Percentiles rank a stretch among this genome's conserved stretches.
Evolutionary conservation across 768 basidiomycete species (phyloP).

Genomic region (Trametes coccinea): DNA sequence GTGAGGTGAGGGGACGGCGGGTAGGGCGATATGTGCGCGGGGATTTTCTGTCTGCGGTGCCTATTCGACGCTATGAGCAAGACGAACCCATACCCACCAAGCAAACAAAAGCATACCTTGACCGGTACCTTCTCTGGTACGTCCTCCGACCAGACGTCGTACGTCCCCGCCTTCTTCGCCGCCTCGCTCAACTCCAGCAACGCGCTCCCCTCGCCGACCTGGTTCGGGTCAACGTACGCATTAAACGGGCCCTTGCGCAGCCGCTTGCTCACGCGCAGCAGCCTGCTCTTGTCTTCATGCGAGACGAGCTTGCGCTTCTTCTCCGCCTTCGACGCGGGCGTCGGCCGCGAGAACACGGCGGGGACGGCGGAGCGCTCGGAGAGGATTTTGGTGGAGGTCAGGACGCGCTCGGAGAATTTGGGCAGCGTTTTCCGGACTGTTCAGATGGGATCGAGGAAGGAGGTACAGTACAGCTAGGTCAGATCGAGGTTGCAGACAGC

Average conservation of each 20-base stretch:
- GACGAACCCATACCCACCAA: no score
- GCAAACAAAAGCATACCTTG: conserved; percentile 46
- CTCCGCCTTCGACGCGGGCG: conserved; percentile 26
- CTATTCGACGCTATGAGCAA: conserved; percentile 31
- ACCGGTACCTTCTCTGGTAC: conserved; percentile 38
- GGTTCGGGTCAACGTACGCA: conserved; percentile 64
- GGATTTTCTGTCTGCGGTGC: conserved; percentile 49
- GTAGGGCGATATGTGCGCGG: conserved; percentile 55
- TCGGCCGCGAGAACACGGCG: conserved; percentile 67
- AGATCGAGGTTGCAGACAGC: not conserved
- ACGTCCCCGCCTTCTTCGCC: conserved; percentile 63
- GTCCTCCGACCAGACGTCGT: conserved; percentile 60
- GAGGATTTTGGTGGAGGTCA: conserved; percentile 79
- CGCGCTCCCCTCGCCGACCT: conserved; percentile 66
- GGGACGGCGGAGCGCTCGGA: conserved; percentile 86
- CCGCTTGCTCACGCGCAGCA: conserved; percentile 76
- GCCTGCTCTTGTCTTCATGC: conserved; percentile 69
- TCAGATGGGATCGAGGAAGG: not conserved
- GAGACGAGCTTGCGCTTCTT: conserved; percentile 58
- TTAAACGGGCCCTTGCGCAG: conserved; percentile 74
- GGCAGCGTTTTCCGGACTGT: conserved; percentile 62
- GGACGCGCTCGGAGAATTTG: conserved; percentile 50
- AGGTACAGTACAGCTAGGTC: not conserved
- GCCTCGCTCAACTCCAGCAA: conserved; percentile 65
- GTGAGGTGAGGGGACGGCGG: conserved; percentile 72